phyloP scores from a whole-genome alignment of 495 filamentous ascomycete species.

The Daldinia grandis region DNA sequence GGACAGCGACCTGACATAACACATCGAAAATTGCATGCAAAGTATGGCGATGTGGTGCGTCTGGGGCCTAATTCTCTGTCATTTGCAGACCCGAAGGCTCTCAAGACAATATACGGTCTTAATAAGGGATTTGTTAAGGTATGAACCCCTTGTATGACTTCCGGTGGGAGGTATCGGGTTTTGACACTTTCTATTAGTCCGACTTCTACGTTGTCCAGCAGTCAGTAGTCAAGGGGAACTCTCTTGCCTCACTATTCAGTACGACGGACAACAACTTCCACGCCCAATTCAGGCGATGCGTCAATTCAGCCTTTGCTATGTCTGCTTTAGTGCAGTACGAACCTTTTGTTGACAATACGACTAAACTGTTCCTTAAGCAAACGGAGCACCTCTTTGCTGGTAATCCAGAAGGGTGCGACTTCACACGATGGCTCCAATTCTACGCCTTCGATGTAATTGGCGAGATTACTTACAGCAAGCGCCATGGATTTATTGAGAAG shows the following conservation, averaged over 20 bases:
- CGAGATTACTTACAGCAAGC: constrained; percentile 70
- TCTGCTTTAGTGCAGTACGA: constrained; percentile 75
- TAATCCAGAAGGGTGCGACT: constrained; percentile 64
- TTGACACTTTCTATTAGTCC: constrained; percentile 60
- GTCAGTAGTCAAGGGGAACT: constrained; percentile 68
- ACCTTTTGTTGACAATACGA: constrained; percentile 74
- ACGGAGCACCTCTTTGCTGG: constrained; percentile 67
- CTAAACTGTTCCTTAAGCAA: constrained; percentile 68
- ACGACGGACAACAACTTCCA: constrained; percentile 79
- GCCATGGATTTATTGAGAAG: constrained; percentile 69
- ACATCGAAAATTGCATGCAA: constrained; percentile 70
- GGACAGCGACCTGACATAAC: constrained; percentile 68
- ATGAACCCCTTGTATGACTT: constrained; percentile 25
- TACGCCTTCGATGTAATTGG: constrained; percentile 83
- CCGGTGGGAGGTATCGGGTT: not conserved
- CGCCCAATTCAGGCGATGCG: constrained; percentile 70
- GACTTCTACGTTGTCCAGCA: constrained; percentile 76
- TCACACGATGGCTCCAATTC: constrained; percentile 78
- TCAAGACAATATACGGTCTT: constrained; percentile 80
- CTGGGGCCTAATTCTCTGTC: constrained; percentile 73
- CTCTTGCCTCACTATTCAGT: constrained; percentile 78
- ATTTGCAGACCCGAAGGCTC: constrained; percentile 70
- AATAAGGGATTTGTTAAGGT: constrained; percentile 86
- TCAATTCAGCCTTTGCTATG: constrained; percentile 79
- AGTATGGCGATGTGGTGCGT: constrained; percentile 76